Percentiles rank a stretch among this genome's conserved stretches.
These are phyloP conservation scores for Helotiales sp. DNA, from an alignment of 2,329 filamentous ascomycete species.

Conservation along the genomic window DNA sequence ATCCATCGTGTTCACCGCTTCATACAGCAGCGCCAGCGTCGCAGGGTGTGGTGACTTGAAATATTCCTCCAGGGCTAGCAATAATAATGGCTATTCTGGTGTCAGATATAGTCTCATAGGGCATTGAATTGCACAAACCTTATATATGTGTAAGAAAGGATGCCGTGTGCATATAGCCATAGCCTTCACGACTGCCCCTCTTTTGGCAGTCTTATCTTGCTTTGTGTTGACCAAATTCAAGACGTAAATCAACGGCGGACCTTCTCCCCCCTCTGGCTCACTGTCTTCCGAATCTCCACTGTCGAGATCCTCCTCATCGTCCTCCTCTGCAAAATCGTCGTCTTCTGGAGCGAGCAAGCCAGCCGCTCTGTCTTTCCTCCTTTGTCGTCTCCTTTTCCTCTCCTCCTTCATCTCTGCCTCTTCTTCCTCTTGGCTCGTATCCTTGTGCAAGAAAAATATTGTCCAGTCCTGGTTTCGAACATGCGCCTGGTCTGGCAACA, in stretches of 20 bases:
- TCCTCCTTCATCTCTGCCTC: slow-evolving; percentile 69
- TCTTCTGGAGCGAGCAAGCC: slow-evolving; percentile 53
- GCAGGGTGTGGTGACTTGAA: slow-evolving; percentile 90
- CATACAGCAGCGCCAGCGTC: slow-evolving; percentile 85
- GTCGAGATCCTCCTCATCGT: slow-evolving; percentile 53
- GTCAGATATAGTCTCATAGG: slow-evolving; percentile 28
- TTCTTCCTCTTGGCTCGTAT: slow-evolving; percentile 82
- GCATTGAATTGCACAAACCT: slow-evolving; percentile 58
- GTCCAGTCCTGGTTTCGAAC: slow-evolving; percentile 97
- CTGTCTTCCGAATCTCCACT: slow-evolving; percentile 60
- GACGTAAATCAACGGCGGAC: slow-evolving; percentile 93
- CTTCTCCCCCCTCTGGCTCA: slow-evolving; percentile 75
- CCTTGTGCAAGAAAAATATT: slow-evolving; percentile 98
- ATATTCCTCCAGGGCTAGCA: slow-evolving; percentile 93
- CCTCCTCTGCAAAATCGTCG: slow-evolving; percentile 50
- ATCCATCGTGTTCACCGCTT: slow-evolving; percentile 96
- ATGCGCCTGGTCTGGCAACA: slow-evolving; percentile 97
- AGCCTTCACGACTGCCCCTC: slow-evolving; percentile 93
- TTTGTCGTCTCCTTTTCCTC: slow-evolving; percentile 56
- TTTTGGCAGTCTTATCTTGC: slow-evolving; percentile 88
- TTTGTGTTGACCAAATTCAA: slow-evolving; percentile 98
- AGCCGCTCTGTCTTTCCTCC: slow-evolving; percentile 56
- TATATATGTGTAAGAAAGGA: slow-evolving; percentile 98
- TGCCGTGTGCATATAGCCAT: slow-evolving; percentile 99
- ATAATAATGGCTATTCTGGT: slow-evolving; percentile 71